Evolutionary conservation across 768 basidiomycete species (phyloP).

Genomic region (Tephrocybe sp.): DNA sequence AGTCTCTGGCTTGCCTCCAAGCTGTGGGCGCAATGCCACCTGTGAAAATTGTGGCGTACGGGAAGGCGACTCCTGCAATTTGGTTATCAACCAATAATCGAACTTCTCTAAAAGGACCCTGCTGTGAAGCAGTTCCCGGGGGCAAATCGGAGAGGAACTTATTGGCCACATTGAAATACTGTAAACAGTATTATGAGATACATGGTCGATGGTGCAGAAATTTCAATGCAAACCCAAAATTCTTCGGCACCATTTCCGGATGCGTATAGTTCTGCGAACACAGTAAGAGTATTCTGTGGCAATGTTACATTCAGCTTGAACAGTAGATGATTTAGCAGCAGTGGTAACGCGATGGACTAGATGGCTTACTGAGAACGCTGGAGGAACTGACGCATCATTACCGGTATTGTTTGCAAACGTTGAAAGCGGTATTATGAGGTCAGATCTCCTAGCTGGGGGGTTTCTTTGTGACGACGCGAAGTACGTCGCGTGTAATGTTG

Average conservation of each 20-base stretch:
- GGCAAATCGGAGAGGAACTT: slow-evolving; percentile 58
- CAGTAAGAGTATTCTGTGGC: slow-evolving; percentile 64
- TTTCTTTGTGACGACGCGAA: slow-evolving; percentile 54
- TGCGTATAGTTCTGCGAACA: slow-evolving; percentile 72
- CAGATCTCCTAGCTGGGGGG: slow-evolving; percentile 59
- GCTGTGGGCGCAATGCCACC: slow-evolving; percentile 70
- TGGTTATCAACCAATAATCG: slow-evolving; percentile 43
- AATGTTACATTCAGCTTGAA: slow-evolving; percentile 63
- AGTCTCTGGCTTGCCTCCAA: slow-evolving; percentile 50
- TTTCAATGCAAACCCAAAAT: slow-evolving; percentile 59
- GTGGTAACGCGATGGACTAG: neutral
- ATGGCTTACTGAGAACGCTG: slow-evolving; percentile 59
- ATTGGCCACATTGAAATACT: slow-evolving; percentile 73
- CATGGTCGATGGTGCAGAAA: neutral
- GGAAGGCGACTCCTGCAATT: slow-evolving; percentile 48
- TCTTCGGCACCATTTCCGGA: slow-evolving; percentile 59
- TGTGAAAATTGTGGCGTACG: slow-evolving; percentile 66
- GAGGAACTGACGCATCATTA: slow-evolving; percentile 72
- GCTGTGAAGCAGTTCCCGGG: slow-evolving; percentile 33
- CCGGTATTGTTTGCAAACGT: slow-evolving; percentile 62
- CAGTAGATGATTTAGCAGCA: neutral
- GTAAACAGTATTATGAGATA: slow-evolving; percentile 2
- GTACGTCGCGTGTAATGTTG: slow-evolving; percentile 69
- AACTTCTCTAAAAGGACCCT: slow-evolving; percentile 54
- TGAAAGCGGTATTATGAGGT: slow-evolving; percentile 69